These are phyloP conservation scores for Chytriomyces sp. DNA, from an alignment of 192 early-diverging fungal genomes.

Conservation along the genomic window DNA sequence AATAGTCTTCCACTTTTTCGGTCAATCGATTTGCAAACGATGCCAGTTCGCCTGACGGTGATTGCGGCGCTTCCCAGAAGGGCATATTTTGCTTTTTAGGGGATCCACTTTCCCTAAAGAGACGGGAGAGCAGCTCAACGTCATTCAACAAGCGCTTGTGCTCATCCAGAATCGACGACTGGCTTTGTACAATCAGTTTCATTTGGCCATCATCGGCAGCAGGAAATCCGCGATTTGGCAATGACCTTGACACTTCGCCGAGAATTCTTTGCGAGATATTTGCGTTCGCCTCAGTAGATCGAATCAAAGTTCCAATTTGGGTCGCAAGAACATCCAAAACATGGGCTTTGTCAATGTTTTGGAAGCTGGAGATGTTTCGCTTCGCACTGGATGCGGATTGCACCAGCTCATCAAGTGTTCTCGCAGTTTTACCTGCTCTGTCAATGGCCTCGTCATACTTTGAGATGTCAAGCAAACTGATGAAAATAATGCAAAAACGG, in stretches of 20 bases:
- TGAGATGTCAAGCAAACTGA: constrained; percentile 35
- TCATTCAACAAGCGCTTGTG: constrained; percentile 33
- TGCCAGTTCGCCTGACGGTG: no score
- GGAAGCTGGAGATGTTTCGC: not conserved
- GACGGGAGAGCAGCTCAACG: constrained; percentile 23
- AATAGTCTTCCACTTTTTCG: constrained; percentile 38
- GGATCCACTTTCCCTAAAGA: constrained; percentile 28
- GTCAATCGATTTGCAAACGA: constrained; percentile 1
- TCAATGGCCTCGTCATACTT: constrained; percentile 32
- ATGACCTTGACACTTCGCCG: constrained; percentile 16
- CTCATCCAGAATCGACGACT: constrained; percentile 33
- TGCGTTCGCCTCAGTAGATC: constrained; percentile 32
- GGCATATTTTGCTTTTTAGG: not conserved
- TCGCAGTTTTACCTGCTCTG: constrained; percentile 30
- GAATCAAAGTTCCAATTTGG: constrained; percentile 32
- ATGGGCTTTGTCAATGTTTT: constrained; percentile 12
- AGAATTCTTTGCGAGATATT: constrained; percentile 38
- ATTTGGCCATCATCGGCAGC: constrained; percentile 25
- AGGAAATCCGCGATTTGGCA: not conserved
- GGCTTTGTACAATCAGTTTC: constrained; percentile 31
- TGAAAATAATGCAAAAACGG: not conserved
- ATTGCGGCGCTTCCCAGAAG: not conserved
- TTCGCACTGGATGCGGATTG: not conserved
- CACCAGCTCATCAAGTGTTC: constrained; percentile 34
- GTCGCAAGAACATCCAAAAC: constrained; percentile 25